phyloP scores from a whole-genome alignment of 2,329 filamentous ascomycete genomes.

The Rasamsonia emersonii region DNA sequence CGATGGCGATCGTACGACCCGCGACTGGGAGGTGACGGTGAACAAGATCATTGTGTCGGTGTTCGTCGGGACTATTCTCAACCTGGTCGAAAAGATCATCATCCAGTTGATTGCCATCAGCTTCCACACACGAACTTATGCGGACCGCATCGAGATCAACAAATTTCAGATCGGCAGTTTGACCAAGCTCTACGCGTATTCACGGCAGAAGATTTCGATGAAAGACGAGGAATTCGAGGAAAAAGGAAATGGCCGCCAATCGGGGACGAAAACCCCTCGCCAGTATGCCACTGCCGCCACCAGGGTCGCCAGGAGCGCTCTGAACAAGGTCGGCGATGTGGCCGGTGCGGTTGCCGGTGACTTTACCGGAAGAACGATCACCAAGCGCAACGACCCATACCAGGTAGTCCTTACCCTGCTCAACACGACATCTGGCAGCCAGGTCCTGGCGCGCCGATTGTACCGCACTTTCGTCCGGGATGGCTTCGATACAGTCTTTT shows the following conservation, averaged over 20 bases:
- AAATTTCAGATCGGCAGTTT: conserved; percentile 73
- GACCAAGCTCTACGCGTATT: conserved; percentile 57
- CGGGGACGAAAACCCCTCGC: conserved; percentile 66
- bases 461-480: conserved; percentile 77
- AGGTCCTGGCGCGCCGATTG: conserved; percentile 76
- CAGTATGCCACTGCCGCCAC: conserved; percentile 59
- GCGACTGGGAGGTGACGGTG: conserved; percentile 64
- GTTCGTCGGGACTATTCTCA: conserved; percentile 72
- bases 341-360: conserved; percentile 82
- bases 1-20: conserved; percentile 43
- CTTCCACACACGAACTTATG: conserved; percentile 86
- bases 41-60: conserved; percentile 80
- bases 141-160: conserved; percentile 82
- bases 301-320: conserved; percentile 64
- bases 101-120: conserved; percentile 92
- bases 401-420: conserved; percentile 77
- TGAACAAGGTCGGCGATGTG: conserved; percentile 74
- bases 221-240: conserved; percentile 70
- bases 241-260: conserved; percentile 29
- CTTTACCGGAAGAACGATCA: conserved; percentile 67
- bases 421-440: conserved; percentile 61
- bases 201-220: conserved; percentile 55
- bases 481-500: conserved; percentile 64
- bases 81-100: conserved; percentile 84
- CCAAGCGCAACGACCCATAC: conserved; percentile 65